Conservation (phyloP, 2,329 filamentous ascomycete genomes). For the Whalleya microplaca region DNA sequence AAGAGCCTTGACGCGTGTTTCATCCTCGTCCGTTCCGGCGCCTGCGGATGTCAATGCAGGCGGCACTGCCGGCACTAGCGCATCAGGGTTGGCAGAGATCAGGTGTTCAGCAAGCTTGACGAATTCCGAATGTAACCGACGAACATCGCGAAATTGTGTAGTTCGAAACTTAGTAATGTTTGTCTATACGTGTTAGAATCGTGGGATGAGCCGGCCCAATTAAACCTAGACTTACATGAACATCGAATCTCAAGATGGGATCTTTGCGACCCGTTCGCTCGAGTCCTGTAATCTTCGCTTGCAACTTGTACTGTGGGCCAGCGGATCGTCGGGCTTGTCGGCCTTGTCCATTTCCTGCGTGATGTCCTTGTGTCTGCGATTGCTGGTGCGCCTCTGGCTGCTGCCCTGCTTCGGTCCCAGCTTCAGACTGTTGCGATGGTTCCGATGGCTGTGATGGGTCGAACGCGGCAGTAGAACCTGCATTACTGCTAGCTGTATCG, state of each 20-base stretch:
- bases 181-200: constrained; percentile 63
- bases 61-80: constrained; percentile 90
- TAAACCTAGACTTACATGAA: constrained; percentile 71
- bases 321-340: constrained; percentile 60
- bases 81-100: constrained; percentile 96
- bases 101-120: constrained; percentile 94
- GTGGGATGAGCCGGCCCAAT: not conserved
- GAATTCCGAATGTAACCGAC: constrained; percentile 93
- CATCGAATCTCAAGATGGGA: constrained; percentile 91
- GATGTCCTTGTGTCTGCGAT: constrained; percentile 27
- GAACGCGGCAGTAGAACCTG: constrained; percentile 46
- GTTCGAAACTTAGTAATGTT: constrained; percentile 98
- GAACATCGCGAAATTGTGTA: constrained; percentile 96
- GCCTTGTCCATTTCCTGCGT: constrained; percentile 29
- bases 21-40: constrained; percentile 94
- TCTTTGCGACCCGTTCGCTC: constrained; percentile 96
- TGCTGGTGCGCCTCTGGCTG: constrained; percentile 23
- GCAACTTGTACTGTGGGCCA: constrained; percentile 78
- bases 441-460: constrained; percentile 40
- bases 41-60: constrained; percentile 94
- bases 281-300: constrained; percentile 91
- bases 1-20: constrained; percentile 81
- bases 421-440: constrained; percentile 35
- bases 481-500: constrained; percentile 50
- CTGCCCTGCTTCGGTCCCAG: constrained; percentile 30